Percentiles rank a stretch among this genome's conserved stretches.
These are phyloP conservation scores for Botryotinia narcissicola DNA, from an alignment of 2,329 filamentous ascomycete species.

Conservation along the genomic window DNA sequence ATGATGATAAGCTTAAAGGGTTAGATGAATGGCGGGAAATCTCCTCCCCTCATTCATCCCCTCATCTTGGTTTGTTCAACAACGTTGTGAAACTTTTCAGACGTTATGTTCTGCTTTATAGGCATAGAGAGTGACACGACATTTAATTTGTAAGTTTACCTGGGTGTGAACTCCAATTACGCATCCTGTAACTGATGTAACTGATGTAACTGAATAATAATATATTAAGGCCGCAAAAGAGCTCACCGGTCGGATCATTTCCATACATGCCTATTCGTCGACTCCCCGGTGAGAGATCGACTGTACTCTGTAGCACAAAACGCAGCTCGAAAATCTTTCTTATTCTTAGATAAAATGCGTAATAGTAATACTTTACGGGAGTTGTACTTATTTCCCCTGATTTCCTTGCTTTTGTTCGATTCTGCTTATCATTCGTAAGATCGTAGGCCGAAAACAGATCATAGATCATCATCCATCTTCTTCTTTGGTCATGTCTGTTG, in stretches of 20 bases:
- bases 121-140: background rate
- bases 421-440: background rate
- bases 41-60: background rate
- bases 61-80: conserved; percentile 4
- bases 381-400: background rate
- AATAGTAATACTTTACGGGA: background rate
- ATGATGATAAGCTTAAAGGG: background rate
- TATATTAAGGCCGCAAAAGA: background rate
- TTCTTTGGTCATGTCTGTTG: background rate
- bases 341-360: background rate
- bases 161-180: background rate
- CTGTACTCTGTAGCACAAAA: background rate
- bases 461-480: background rate
- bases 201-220: background rate
- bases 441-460: background rate
- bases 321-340: background rate
- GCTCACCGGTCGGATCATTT: conserved; percentile 2
- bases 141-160: background rate
- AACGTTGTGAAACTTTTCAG: conserved; percentile 9
- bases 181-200: background rate
- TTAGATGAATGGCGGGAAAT: background rate
- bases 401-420: background rate
- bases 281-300: background rate
- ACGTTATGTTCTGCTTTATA: background rate
- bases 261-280: background rate